These are phyloP conservation scores for Gentiana straminea DNA, from an alignment of 257 asterid genomes.

Conservation along the genomic window DNA sequence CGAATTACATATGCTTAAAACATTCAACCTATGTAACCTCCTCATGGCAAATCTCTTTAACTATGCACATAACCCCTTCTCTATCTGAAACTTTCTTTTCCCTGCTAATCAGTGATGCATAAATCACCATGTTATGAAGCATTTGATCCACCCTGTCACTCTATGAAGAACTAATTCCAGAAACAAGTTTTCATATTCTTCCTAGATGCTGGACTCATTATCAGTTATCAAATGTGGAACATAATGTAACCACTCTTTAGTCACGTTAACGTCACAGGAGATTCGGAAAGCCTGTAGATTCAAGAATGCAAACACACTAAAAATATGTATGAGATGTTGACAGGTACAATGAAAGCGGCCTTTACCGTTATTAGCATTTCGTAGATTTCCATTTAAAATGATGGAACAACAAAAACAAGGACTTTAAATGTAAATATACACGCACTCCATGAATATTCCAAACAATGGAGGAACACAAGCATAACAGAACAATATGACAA, in stretches of 20 bases:
- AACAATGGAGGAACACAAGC: too few relatives aligned
- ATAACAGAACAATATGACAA: too few relatives aligned
- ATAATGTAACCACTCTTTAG: conserved; percentile 86
- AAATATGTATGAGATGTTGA: too few relatives aligned
- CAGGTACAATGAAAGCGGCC: too few relatives aligned
- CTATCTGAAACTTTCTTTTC: conserved; percentile 14
- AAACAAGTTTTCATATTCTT: conserved; percentile 83
- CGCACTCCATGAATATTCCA: too few relatives aligned
- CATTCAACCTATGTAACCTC: conserved; percentile 33
- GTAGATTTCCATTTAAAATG: too few relatives aligned
- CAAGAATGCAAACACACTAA: too few relatives aligned
- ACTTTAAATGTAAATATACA: too few relatives aligned
- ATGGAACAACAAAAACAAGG: too few relatives aligned
- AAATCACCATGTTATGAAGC: conserved; percentile 17
- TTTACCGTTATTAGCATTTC: too few relatives aligned
- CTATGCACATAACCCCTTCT: conserved; percentile 35
- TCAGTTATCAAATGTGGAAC: conserved; percentile 67
- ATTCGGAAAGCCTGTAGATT: conserved; percentile 61
- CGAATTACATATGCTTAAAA: too few relatives aligned
- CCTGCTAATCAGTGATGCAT: conserved; percentile 16
- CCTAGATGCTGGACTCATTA: conserved; percentile 91
- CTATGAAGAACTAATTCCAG: conserved; percentile 72
- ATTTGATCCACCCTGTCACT: conserved; percentile 41
- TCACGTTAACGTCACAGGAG: conserved; percentile 35
- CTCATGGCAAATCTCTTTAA: conserved; percentile 62